Percentiles rank a stretch among this genome's conserved stretches.
These are phyloP conservation scores for Rhodotorula sp. DNA, from an alignment of 1,284 basidiomycete genomes.

Conservation along the genomic window DNA sequence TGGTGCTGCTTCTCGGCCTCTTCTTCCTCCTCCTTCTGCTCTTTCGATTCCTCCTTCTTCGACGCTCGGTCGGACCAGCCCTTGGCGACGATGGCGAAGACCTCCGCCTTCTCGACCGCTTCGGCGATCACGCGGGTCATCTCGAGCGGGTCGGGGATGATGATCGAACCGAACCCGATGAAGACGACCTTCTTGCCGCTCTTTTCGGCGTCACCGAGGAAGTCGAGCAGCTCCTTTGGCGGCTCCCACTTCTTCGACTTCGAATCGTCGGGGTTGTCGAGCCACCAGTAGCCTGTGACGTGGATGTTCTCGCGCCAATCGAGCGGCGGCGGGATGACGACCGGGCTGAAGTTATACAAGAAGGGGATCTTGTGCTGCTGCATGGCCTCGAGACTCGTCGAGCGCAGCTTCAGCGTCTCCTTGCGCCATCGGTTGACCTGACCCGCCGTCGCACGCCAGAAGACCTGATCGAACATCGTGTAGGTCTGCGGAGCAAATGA, in stretches of 20 bases:
- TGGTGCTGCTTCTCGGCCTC: slow-evolving; percentile 40
- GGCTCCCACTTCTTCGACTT: slow-evolving; percentile 73
- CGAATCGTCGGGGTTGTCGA: slow-evolving; percentile 83
- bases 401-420: slow-evolving; percentile 68
- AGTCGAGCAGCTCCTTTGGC: slow-evolving; percentile 71
- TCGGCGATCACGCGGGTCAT: slow-evolving; percentile 90
- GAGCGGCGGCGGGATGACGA: slow-evolving; percentile 78
- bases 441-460: slow-evolving; percentile 89
- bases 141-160: slow-evolving; percentile 86
- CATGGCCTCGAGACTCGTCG: slow-evolving; percentile 87
- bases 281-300: slow-evolving; percentile 94
- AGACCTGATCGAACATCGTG: slow-evolving; percentile 86
- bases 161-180: slow-evolving; percentile 96
- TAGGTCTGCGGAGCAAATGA: slow-evolving; percentile 52
- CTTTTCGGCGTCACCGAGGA: slow-evolving; percentile 73
- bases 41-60: slow-evolving; percentile 40
- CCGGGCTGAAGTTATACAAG: slow-evolving; percentile 80
- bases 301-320: slow-evolving; percentile 99
- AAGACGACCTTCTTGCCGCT: slow-evolving; percentile 87
- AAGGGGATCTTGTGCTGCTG: slow-evolving; percentile 96
- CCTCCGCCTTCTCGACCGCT: slow-evolving; percentile 61
- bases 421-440: slow-evolving; percentile 94
- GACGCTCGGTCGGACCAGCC: slow-evolving; percentile 88
- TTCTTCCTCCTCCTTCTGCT: slow-evolving; percentile 38
- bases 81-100: slow-evolving; percentile 81